Evolutionary conservation across 176 grass and related monocot species (phyloP), one percentile per base, ranked within the genome.

Genomic region (Lolium rigidum): DNA sequence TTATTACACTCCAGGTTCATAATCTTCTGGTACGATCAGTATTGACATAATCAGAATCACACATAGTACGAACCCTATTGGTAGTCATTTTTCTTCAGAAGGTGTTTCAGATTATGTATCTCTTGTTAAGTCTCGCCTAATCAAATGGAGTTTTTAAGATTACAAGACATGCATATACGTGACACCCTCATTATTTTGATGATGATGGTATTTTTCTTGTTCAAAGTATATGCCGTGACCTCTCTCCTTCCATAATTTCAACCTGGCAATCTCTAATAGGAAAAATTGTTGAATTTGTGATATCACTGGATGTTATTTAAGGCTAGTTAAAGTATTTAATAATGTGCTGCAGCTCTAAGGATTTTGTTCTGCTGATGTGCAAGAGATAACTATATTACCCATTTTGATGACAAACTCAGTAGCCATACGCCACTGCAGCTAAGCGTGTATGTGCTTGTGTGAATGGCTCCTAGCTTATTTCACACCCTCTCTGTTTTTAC

Each of bases 111-210:
- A n/a, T n/a, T n/a, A n/a, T n/a, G n/a, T n/a, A n/a, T n/a, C n/a
- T n/a, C n/a, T 47, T 72, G 69, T 72, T 47, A 72, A 44, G 43
- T 72, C 41, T 47, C 69, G 24, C 10, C 41, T 72, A 41, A 47
- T 71, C 4, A 46, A 16, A 70, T 69, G 4, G 15, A 20, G 4
- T 2, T 39, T n/a, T 70, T 16, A 22, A 71, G 18, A 71, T 46
- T 22, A 44, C 39, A 22, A 46, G 39, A 22, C 39, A 49, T 49
- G 46, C 20, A 48, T 48, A 25, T n/a, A 26, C 46, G 20, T 6
- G 43, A 15, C n/a, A 51, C 7, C 13, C 22, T 75, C 25, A 15
- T 74, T 74, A 16, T 26, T 49, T 15, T n/a, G n/a, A 26, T 49
- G 24, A 17, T 28, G 72, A n/a, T n/a, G n/a, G 24, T 26, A 17